Evolutionary conservation across 1,139 yeast genomes (phyloP).

Genomic region (Taphrina wiesneri): DNA sequence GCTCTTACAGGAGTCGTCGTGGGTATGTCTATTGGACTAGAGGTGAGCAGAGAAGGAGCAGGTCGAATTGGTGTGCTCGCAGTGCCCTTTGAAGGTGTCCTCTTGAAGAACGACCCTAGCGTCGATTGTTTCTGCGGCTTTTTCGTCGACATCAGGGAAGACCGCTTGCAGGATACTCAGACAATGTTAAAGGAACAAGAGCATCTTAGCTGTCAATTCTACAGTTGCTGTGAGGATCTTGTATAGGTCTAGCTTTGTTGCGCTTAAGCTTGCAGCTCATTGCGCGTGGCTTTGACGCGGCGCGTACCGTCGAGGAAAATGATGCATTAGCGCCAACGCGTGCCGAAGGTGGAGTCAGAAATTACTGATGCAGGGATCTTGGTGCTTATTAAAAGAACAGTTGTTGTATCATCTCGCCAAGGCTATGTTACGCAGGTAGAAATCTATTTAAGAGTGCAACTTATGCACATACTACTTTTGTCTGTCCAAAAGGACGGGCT

Average conservation of each 20-base stretch:
- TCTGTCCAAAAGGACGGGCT: constrained; percentile 84
- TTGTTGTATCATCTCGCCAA: not conserved
- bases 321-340: not conserved
- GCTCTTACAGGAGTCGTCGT: constrained; percentile 4
- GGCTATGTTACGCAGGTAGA: not conserved
- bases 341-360: not conserved
- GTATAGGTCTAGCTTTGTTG: too few species aligned
- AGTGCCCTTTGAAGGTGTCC: constrained; percentile 19
- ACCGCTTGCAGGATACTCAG: too few species aligned
- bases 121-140: constrained; percentile 17
- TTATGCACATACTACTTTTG: not conserved
- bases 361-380: too few species aligned
- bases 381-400: too few species aligned
- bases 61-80: constrained; percentile 9
- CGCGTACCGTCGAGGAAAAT: not conserved
- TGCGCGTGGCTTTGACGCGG: not conserved
- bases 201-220: too few species aligned
- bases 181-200: too few species aligned
- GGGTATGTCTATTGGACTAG: not conserved
- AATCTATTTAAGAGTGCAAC: not conserved
- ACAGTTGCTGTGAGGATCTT: too few species aligned
- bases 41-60: not conserved
- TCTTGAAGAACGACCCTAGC: constrained; percentile 32
- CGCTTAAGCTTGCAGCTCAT: too few species aligned
- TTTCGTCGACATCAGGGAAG: constrained; percentile 4